Evolutionary conservation across 2,329 filamentous ascomycete species (phyloP).

Genomic region (Botrytis galanthina): DNA sequence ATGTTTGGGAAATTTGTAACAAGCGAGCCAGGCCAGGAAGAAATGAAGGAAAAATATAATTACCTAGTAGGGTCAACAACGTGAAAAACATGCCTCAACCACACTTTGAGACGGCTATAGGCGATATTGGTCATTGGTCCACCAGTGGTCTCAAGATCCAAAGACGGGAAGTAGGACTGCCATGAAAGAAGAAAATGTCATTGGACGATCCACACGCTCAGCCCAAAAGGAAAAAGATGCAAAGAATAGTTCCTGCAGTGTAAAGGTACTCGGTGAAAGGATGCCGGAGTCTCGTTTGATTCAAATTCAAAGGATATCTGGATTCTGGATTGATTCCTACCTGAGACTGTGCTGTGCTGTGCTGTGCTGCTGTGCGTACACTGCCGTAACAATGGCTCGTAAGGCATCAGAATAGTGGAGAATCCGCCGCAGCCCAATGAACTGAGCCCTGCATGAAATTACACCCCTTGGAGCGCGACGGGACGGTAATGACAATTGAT

Average conservation of each 20-base stretch:
- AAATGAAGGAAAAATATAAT: not conserved
- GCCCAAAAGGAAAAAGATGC: not conserved
- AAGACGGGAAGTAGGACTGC: not conserved
- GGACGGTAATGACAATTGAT: not conserved
- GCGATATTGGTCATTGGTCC: not conserved
- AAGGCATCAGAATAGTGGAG: conserved; percentile 6
- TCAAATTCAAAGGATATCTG: not conserved
- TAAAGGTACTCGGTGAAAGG: not conserved
- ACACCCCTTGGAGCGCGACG: not conserved
- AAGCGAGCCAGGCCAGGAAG: not conserved
- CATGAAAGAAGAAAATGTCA: not conserved
- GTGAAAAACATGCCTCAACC: not conserved
- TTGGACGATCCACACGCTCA: not conserved
- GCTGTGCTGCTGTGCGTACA: not conserved
- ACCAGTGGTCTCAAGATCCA: not conserved
- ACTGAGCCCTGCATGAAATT: conserved; percentile 4
- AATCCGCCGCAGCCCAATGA: conserved; percentile 1
- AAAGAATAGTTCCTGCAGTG: not conserved
- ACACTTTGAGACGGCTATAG: not conserved
- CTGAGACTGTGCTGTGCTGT: not conserved
- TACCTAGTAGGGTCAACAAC: too few species aligned
- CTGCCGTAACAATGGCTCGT: not conserved
- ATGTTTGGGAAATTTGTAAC: not conserved
- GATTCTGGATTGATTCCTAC: not conserved
- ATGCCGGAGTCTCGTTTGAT: not conserved